Percentiles rank a stretch among this genome's conserved stretches.
phyloP scores from a whole-genome alignment of 768 basidiomycete genomes.

The Tulasnella sp. region DNA sequence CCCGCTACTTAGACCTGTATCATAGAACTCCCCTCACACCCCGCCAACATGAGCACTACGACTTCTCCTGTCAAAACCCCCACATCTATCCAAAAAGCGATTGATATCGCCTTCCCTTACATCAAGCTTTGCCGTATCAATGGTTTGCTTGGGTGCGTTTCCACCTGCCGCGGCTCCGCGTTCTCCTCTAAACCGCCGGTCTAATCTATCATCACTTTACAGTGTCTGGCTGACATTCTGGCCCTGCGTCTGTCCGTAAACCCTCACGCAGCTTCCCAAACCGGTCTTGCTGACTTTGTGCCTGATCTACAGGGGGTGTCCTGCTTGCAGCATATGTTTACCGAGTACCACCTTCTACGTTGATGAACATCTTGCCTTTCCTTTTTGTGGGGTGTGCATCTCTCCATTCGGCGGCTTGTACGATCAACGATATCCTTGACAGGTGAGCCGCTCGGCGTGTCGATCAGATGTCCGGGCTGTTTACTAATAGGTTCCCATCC shows the following conservation, averaged over 20 bases:
- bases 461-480: neutral
- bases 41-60: neutral
- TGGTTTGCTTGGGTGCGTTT: constrained; percentile 19
- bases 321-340: constrained; percentile 6
- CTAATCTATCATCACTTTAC: neutral
- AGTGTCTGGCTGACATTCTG: constrained; percentile 24
- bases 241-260: constrained; percentile 9
- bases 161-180: neutral
- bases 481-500: neutral
- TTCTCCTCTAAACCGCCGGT: neutral
- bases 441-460: constrained; percentile 29
- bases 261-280: neutral
- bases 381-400: constrained; percentile 18
- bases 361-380: neutral
- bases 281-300: neutral
- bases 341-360: neutral
- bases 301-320: constrained; percentile 14
- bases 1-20: neutral
- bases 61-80: constrained; percentile 10
- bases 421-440: constrained; percentile 56
- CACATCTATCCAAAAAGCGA: neutral
- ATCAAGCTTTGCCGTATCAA: constrained; percentile 21
- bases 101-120: neutral
- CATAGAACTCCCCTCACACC: neutral
- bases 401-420: constrained; percentile 51